A percentile compares a stretch with the other conserved stretches of the same genome.
Evolutionary conservation across 208 protist species (phyloP).

Genomic region (Acanthamoeba royreba): DNA sequence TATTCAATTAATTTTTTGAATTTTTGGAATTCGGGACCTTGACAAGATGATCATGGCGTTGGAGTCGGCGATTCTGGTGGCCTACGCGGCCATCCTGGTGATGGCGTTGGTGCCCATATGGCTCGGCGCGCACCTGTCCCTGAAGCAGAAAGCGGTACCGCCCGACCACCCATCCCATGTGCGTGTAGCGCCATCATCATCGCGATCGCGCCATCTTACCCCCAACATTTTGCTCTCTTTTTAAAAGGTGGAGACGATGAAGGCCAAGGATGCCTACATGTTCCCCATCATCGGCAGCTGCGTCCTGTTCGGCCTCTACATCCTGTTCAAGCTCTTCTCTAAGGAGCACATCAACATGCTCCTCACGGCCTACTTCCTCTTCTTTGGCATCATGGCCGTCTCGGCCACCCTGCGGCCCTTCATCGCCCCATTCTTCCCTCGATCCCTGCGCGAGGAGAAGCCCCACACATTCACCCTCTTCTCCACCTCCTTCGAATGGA

Average conservation of each 20-base stretch:
- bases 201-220: neutral
- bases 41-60: neutral
- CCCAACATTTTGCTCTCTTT: neutral
- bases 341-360: constrained; percentile 73
- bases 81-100: neutral
- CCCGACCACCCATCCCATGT: too few relatives aligned
- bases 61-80: neutral
- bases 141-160: neutral
- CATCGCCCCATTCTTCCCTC: neutral
- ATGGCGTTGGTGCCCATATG: neutral
- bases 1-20: too few relatives aligned
- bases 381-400: constrained; percentile 67
- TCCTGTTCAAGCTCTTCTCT: constrained; percentile 69
- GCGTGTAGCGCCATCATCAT: too few relatives aligned
- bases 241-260: constrained; percentile 52
- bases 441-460: neutral
- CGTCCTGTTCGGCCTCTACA: constrained; percentile 75
- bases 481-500: neutral
- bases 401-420: neutral
- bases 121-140: neutral
- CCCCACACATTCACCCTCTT: neutral
- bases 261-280: constrained; percentile 65
- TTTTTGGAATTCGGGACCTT: neutral
- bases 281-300: constrained; percentile 72
- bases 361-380: constrained; percentile 70